Base-by-base conservation (phyloP, 2,329 filamentous ascomycete species). In the Dissoconium aciculare region DNA sequence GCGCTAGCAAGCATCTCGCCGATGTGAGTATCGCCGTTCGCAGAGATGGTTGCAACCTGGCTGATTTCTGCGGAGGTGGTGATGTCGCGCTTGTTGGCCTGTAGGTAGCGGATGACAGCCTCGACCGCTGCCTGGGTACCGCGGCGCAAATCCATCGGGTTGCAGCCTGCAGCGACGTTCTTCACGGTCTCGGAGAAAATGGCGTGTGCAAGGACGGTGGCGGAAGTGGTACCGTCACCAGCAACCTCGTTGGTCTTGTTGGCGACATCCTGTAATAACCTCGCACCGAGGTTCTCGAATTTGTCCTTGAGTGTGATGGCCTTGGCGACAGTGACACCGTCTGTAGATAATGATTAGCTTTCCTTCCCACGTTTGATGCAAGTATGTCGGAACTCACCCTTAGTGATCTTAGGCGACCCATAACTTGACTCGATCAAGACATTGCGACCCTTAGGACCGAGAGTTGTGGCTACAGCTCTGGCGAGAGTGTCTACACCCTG, bases 151-250 rank as follows among this genome's bases (percentile, higher is more conserved):
- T 98, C 89, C 89, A 98, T 95, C 46, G 89, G 89, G 69, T 98
- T 98, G 78, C 89, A 98, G 55, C 89, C 89, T 42, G 89, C 89
- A 45, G 89, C 89, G 44, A 98, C 89, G 60, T 98, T 98, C 78
- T 98, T 98, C 58, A 95, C 89, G 33, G 87, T 95, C 72, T 98
- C 89, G 61, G 89, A 92, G 74, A 98, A 98, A 65, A 98, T 98
- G 58, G 85, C 81, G 50, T 84, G 82, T 49, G 84, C 89, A 46
- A 98, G 82, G 46, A 95, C 89, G 42, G 89, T 98, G 44, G 89
- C 89, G 44, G 85, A 93, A 44, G 89, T 98, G 51, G 89, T 98
- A 63, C 89, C 89, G 60, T 98, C 89, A 78, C 89, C 89, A 46
- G 89, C 89, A 49, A 84, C 77, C 67, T 98, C 89, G 69, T 98